Percentiles rank a stretch among this genome's conserved stretches.
These are phyloP conservation scores for Boletellus ananas DNA, from an alignment of 768 basidiomycete species.

Conservation along the genomic window DNA sequence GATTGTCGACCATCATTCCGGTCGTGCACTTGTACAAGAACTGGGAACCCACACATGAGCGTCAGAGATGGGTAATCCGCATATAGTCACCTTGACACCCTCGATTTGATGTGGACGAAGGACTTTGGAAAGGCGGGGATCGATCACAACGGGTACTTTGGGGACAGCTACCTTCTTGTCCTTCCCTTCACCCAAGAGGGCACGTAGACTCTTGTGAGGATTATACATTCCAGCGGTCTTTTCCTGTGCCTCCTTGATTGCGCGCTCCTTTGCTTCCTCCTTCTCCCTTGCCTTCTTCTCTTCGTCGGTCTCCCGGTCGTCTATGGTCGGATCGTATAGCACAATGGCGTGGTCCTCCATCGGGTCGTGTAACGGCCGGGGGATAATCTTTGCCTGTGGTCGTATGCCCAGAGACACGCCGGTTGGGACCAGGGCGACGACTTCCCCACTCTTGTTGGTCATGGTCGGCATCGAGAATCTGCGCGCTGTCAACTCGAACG, in stretches of 20 bases:
- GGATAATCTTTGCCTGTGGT: constrained; percentile 73
- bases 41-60: constrained; percentile 38
- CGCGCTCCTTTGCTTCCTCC: constrained; percentile 64
- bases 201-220: constrained; percentile 88
- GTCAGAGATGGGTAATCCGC: background rate
- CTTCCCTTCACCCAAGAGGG: constrained; percentile 67
- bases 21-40: constrained; percentile 95
- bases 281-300: constrained; percentile 72
- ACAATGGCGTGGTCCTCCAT: constrained; percentile 99
- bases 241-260: constrained; percentile 59
- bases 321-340: constrained; percentile 93
- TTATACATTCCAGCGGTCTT: constrained; percentile 76
- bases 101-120: constrained; percentile 97
- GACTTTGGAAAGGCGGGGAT: constrained; percentile 81
- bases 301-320: constrained; percentile 87
- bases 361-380: constrained; percentile 93
- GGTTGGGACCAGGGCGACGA: constrained; percentile 52
- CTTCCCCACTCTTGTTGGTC: constrained; percentile 63
- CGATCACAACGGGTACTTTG: constrained; percentile 97
- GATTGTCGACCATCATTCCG: constrained; percentile 87
- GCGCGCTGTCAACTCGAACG: constrained; percentile 57
- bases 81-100: constrained; percentile 80
- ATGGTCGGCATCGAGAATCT: constrained; percentile 85
- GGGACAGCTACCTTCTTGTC: constrained; percentile 59
- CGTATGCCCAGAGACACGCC: constrained; percentile 82